A percentile compares a stretch with the other conserved stretches of the same genome.
Evolutionary conservation across 2,329 filamentous ascomycete species (phyloP).

Genomic region (Xylaria hypoxylon): DNA sequence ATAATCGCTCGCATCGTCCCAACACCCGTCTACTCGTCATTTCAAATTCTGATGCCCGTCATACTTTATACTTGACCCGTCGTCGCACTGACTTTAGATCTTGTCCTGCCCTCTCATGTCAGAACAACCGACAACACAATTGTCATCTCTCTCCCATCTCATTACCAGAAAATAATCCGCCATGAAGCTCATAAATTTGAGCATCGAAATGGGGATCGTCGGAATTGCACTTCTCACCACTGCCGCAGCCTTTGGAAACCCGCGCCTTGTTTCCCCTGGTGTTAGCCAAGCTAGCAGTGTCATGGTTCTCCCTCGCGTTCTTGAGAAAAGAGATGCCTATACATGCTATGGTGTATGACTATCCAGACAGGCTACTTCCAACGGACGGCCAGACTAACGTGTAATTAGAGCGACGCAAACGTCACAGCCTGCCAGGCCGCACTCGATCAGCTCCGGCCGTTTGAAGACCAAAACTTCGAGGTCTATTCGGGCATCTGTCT

Average conservation of each 20-base stretch:
- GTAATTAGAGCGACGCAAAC: constrained; percentile 37
- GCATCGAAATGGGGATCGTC: not conserved
- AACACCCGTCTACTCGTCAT: not conserved
- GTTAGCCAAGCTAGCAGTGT: not conserved
- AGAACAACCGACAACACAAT: not conserved
- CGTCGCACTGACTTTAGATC: not conserved
- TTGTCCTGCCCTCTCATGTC: not conserved
- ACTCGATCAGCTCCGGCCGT: constrained; percentile 40
- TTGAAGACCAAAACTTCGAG: constrained; percentile 40
- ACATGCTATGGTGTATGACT: constrained; percentile 47
- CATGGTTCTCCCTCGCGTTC: not conserved
- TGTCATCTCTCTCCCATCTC: not conserved
- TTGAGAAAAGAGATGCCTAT: constrained; percentile 48
- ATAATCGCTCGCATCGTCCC: not conserved
- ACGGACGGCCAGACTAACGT: constrained; percentile 8
- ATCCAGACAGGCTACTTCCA: not conserved
- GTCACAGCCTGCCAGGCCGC: constrained; percentile 44
- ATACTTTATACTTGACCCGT: constrained; percentile 14
- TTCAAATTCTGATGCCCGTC: not conserved
- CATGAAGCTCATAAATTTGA: constrained; percentile 15
- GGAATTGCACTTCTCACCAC: constrained; percentile 12
- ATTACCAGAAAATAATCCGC: not conserved
- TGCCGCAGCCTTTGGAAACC: not conserved
- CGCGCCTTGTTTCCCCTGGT: not conserved
- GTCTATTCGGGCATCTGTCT: constrained; percentile 46